Evolutionary conservation across 352 stramenopile species (phyloP), one percentile per base, ranked within the genome.

Genomic region (Chrysophaeum taylorii): DNA sequence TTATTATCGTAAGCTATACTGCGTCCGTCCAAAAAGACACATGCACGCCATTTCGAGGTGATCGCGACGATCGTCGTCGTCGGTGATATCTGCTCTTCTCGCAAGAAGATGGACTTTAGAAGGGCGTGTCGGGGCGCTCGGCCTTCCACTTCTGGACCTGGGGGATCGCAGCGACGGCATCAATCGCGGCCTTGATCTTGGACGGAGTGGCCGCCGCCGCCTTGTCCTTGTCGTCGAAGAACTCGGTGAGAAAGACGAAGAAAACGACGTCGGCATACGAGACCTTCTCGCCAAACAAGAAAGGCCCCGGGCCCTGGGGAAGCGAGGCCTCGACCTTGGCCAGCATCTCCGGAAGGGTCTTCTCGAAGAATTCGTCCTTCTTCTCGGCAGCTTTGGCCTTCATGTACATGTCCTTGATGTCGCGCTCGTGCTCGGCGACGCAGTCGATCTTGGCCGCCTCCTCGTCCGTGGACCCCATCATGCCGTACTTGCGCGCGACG

Each of bases 401-500:
- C 45, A 57, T 48, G n/a, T 69, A 72, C 38, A 72, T 71, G 69
- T 83, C 76, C 68, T 81, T 81, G 23, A 83, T 75, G 61, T 84
- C 79, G 52, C 77, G 70, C 31, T 75, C 79, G 69, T 84, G 76
- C 48, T 84, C 79, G 12, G 75, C 69, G 31, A 84, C 75, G 54
- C 74, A 82, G 75, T 84, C 79, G 33, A 84, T 80, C 18, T 77
- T 60, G 5, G 74, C 77, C 53, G 74, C 77, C 33, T 84, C 77
- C 61, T 76, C 69, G 14, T 45, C 31, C 27, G 53, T 80, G 23
- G 29, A 5, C 7, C 79, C 79, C 77, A 82, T 76, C n/a, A 84
- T 62, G n/a, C 68, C 68, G 54, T 78, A 77, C 71, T 70, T 68
- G 57, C 64, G 48, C 4, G 77, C 70, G n/a, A 84, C 66, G 66